A percentile compares a stretch with the other conserved stretches of the same genome.
Evolutionary conservation across 768 basidiomycete species (phyloP).

Genomic region (Dioszegia crocea): DNA sequence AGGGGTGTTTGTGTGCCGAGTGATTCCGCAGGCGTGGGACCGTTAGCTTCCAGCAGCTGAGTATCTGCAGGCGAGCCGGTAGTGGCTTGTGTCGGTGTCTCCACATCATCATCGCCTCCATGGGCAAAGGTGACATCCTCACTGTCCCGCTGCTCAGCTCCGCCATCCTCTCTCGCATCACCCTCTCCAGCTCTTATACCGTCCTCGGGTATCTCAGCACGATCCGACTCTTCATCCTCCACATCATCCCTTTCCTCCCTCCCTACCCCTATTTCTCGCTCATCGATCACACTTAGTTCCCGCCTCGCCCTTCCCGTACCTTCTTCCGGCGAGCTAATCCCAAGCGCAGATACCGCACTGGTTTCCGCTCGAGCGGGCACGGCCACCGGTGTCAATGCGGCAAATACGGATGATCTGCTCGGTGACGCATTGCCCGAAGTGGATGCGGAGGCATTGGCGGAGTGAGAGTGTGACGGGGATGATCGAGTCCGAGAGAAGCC

Average conservation of each 20-base stretch:
- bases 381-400: slow-evolving; percentile 12
- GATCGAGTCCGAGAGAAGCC: slow-evolving; percentile 12
- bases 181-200: neutral
- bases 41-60: too few relatives aligned
- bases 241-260: neutral
- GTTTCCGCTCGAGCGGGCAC: slow-evolving; percentile 27
- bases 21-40: too few relatives aligned
- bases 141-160: neutral
- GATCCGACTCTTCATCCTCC: neutral
- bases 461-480: slow-evolving; percentile 18
- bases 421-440: slow-evolving; percentile 27
- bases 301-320: slow-evolving; percentile 33
- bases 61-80: too few relatives aligned
- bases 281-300: slow-evolving; percentile 45
- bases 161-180: neutral
- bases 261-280: neutral
- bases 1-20: too few relatives aligned
- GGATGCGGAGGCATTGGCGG: slow-evolving; percentile 8
- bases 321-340: slow-evolving; percentile 25
- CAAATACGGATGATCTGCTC: slow-evolving; percentile 2
- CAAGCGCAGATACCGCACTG: slow-evolving; percentile 26
- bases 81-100: too few relatives aligned
- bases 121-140: neutral
- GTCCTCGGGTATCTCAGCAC: neutral
- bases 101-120: too few relatives aligned